Percentiles rank a stretch among this genome's conserved stretches.
phyloP scores from a whole-genome alignment of 2,329 filamentous ascomycete genomes.

The Passalora sequoiae region DNA sequence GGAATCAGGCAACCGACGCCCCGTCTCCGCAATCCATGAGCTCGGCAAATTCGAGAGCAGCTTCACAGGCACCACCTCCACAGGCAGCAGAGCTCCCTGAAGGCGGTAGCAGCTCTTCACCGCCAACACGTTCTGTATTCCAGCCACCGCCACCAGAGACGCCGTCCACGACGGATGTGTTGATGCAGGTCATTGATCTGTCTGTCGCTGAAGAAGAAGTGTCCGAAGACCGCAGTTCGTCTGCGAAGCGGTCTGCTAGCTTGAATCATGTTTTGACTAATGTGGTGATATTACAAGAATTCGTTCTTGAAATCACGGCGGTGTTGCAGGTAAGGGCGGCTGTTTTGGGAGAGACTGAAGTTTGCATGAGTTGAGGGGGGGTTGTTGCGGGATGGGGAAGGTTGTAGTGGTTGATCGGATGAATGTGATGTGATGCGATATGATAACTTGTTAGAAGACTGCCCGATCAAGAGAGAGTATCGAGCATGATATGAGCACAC shows the following conservation, averaged over 20 bases:
- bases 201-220: slow-evolving; percentile 7
- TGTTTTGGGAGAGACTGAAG: slow-evolving; percentile 41
- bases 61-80: slow-evolving; percentile 11
- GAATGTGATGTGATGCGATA: too few relatives aligned
- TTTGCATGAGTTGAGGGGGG: too few relatives aligned
- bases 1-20: slow-evolving; percentile 17
- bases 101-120: slow-evolving; percentile 21
- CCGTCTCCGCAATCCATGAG: slow-evolving; percentile 9
- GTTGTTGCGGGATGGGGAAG: too few relatives aligned
- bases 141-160: slow-evolving; percentile 34
- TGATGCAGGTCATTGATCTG: slow-evolving; percentile 31
- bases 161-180: slow-evolving; percentile 32
- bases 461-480: too few relatives aligned
- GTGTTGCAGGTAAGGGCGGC: slow-evolving; percentile 46
- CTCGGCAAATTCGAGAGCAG: slow-evolving; percentile 7
- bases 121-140: slow-evolving; percentile 22
- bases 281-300: slow-evolving; percentile 48
- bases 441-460: too few relatives aligned
- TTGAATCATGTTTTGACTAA: slow-evolving; percentile 48
- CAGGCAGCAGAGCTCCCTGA: slow-evolving; percentile 9
- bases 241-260: slow-evolving; percentile 37
- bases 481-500: too few relatives aligned
- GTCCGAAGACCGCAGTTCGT: neutral
- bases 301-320: slow-evolving; percentile 46
- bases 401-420: too few relatives aligned